A percentile compares a stretch with the other conserved stretches of the same genome.
Evolutionary conservation across 2,329 filamentous ascomycete species (phyloP).

Genomic region (Stylonectria norvegica): DNA sequence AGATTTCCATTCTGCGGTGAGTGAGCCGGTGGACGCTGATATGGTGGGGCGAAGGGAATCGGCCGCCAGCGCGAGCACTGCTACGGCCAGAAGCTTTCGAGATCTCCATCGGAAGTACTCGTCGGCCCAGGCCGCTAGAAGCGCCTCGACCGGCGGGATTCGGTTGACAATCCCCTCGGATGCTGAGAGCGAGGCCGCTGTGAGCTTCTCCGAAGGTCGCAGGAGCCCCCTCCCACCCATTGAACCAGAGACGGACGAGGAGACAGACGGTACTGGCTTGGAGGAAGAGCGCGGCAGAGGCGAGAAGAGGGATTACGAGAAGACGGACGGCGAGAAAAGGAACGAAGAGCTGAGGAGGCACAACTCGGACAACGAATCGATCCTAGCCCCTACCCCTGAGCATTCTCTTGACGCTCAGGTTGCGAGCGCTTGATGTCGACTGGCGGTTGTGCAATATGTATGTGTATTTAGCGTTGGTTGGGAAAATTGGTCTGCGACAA

Average conservation of each 20-base stretch:
- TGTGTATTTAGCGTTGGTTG: conserved; percentile 28
- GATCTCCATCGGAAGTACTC: conserved; percentile 60
- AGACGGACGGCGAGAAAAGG: conserved; percentile 26
- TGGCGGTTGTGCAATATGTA: conserved; percentile 14
- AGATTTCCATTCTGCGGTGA: conserved; percentile 53
- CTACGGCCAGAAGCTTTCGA: conserved; percentile 63
- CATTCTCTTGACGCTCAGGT: conserved; percentile 33
- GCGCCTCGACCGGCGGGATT: conserved; percentile 38
- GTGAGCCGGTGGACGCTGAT: conserved; percentile 40
- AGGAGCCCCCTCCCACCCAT: conserved; percentile 54
- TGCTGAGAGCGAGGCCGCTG: conserved; percentile 57
- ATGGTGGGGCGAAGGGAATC: conserved; percentile 53
- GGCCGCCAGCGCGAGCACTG: conserved; percentile 61
- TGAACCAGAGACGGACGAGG: conserved; percentile 38
- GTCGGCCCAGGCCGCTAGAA: conserved; percentile 47
- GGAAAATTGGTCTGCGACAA: conserved; percentile 8
- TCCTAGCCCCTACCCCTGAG: no score
- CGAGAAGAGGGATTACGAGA: conserved; percentile 19
- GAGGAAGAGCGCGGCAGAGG: conserved; percentile 18
- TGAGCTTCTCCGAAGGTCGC: conserved; percentile 58
- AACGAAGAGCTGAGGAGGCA: conserved; percentile 26
- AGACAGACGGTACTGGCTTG: conserved; percentile 14
- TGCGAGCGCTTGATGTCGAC: conserved; percentile 30
- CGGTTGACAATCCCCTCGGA: conserved; percentile 49
- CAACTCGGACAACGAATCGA: conserved; percentile 29